A percentile compares a stretch with the other conserved stretches of the same genome.
phyloP scores from a whole-genome alignment of 352 stramenopile genomes.

The Globisporangium radiosum region DNA sequence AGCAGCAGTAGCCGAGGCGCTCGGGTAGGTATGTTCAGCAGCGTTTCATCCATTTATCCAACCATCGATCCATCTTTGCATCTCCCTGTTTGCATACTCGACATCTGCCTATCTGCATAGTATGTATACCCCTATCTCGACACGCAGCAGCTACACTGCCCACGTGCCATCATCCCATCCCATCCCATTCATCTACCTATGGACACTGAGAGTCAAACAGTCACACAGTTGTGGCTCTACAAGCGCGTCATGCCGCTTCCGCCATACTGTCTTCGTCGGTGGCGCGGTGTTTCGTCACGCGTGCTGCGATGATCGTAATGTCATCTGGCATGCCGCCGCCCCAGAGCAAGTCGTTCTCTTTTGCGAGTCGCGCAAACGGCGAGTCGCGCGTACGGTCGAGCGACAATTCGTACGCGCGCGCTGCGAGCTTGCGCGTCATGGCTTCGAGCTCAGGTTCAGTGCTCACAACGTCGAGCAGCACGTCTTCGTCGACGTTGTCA shows the following conservation, averaged over 20 bases:
- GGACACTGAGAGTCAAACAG: neutral
- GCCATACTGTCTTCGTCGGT: slow-evolving; percentile 13
- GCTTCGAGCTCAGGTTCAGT: slow-evolving; percentile 49
- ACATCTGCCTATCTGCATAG: neutral
- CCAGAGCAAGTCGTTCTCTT: slow-evolving; percentile 98
- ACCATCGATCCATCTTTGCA: neutral
- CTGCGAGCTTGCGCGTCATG: slow-evolving; percentile 76
- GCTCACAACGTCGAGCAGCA: slow-evolving; percentile 66
- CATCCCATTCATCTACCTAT: too few species aligned
- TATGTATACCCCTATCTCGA: neutral
- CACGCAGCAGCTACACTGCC: too few species aligned
- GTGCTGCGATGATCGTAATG: slow-evolving; percentile 74
- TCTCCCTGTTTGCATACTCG: neutral
- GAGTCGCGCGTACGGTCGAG: slow-evolving; percentile 89
- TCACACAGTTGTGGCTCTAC: neutral
- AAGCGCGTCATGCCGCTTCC: neutral
- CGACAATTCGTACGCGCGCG: slow-evolving; percentile 89
- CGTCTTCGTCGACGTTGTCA: slow-evolving; percentile 92
- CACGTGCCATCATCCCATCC: too few species aligned
- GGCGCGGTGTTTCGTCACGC: slow-evolving; percentile 43
- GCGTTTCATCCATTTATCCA: neutral
- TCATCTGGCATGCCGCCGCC: slow-evolving; percentile 90
- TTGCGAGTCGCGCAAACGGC: slow-evolving; percentile 95
- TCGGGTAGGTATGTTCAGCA: too few species aligned
- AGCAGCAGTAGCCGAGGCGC: slow-evolving; percentile 11